Evolutionary conservation across 805 yeast genomes (phyloP).

Genomic region (Ogataea nakhonphanomensis): DNA sequence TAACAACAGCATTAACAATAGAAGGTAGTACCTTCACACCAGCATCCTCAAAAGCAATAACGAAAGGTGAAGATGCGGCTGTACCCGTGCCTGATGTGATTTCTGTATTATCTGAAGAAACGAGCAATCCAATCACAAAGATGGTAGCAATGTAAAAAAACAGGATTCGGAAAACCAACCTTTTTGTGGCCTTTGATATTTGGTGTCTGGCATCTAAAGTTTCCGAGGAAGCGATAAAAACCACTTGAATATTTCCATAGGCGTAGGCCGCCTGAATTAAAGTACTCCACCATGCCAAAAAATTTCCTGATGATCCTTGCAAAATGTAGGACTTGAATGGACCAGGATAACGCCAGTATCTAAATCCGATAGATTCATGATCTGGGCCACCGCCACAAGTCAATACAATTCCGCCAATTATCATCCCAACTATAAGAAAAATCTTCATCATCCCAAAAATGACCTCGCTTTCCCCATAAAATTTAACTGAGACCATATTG

Average conservation of each 20-base stretch:
- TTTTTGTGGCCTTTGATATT: slow-evolving; percentile 23
- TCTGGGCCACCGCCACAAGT: slow-evolving; percentile 61
- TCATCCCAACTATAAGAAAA: slow-evolving; percentile 54
- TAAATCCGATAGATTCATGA: slow-evolving; percentile 38
- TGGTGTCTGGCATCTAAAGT: slow-evolving; percentile 20
- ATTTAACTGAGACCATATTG: slow-evolving; percentile 39
- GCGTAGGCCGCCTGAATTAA: slow-evolving; percentile 58
- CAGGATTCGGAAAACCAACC: slow-evolving; percentile 21
- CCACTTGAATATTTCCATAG: slow-evolving; percentile 46
- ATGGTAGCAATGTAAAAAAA: slow-evolving; percentile 21
- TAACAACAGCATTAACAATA: slow-evolving; percentile 66
- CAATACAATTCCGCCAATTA: slow-evolving; percentile 48
- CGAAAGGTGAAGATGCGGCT: slow-evolving; percentile 68
- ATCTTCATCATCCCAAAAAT: slow-evolving; percentile 61
- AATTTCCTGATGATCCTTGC: slow-evolving; percentile 47
- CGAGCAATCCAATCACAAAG: slow-evolving; percentile 45
- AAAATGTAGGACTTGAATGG: slow-evolving; percentile 30
- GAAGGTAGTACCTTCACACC: slow-evolving; percentile 61
- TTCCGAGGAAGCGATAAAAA: slow-evolving; percentile 24
- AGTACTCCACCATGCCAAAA: slow-evolving; percentile 42
- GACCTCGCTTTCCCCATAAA: slow-evolving; percentile 49
- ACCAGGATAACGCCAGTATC: slow-evolving; percentile 33
- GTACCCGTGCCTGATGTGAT: slow-evolving; percentile 51
- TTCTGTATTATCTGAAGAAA: slow-evolving; percentile 36
- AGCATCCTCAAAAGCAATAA: slow-evolving; percentile 66